These are phyloP conservation scores for Boletus fagicola DNA, from an alignment of 768 basidiomycete genomes.

Conservation along the genomic window DNA sequence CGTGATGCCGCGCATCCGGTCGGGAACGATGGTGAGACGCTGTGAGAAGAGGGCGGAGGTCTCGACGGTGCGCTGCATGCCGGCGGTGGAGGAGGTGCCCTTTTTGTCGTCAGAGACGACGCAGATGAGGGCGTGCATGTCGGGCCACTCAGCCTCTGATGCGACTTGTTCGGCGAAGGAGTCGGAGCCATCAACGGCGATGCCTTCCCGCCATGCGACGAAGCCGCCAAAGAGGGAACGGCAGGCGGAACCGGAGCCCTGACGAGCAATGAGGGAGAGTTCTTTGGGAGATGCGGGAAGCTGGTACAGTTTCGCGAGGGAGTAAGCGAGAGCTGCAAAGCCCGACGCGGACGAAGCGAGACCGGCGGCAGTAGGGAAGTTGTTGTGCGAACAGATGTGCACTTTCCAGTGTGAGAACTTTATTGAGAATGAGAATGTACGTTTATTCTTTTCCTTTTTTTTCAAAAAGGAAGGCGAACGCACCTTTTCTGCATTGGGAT, in stretches of 20 bases:
- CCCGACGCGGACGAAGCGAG: constrained; percentile 97
- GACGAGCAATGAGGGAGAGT: constrained; percentile 92
- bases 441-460: neutral
- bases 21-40: constrained; percentile 88
- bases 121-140: constrained; percentile 95
- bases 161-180: constrained; percentile 88
- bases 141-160: constrained; percentile 84
- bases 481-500: constrained; percentile 67
- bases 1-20: constrained; percentile 80
- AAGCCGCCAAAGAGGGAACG: constrained; percentile 96
- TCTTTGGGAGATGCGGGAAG: constrained; percentile 76
- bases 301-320: constrained; percentile 81
- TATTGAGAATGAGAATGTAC: neutral
- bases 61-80: constrained; percentile 97
- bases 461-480: neutral
- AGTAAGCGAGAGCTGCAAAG: constrained; percentile 91
- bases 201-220: constrained; percentile 82
- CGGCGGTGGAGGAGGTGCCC: constrained; percentile 89
- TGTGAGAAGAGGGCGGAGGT: constrained; percentile 86
- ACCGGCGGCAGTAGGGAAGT: constrained; percentile 98
- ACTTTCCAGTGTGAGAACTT: constrained; percentile 48
- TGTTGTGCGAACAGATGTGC: constrained; percentile 94
- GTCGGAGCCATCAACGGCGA: constrained; percentile 67
- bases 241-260: constrained; percentile 97
- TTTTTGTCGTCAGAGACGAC: constrained; percentile 97